phyloP scores from a whole-genome alignment of 2,329 filamentous ascomycete species.

The Fusarium sp. region DNA sequence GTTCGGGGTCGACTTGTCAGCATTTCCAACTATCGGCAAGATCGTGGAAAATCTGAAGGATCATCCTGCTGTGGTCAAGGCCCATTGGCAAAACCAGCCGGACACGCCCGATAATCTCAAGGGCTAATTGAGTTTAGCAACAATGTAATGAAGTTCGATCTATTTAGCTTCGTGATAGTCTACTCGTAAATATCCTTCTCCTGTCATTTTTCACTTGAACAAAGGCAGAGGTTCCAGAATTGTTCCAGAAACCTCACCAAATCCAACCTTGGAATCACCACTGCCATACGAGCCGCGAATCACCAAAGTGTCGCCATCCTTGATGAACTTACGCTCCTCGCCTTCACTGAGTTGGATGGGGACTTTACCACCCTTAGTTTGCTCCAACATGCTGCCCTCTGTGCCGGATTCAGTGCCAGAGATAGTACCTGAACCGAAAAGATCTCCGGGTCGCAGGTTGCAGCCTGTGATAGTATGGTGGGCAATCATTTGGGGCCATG shows the following conservation, averaged over 20 bases:
- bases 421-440: constrained; percentile 86
- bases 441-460: constrained; percentile 79
- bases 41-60: constrained; percentile 63
- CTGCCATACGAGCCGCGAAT: constrained; percentile 77
- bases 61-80: constrained; percentile 66
- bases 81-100: constrained; percentile 68
- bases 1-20: constrained; percentile 66
- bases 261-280: constrained; percentile 79
- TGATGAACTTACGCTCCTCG: constrained; percentile 78
- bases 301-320: constrained; percentile 80
- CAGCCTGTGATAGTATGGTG: constrained; percentile 87
- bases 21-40: constrained; percentile 63
- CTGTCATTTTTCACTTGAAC: constrained; percentile 40
- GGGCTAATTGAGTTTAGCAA: background rate
- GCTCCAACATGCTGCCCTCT: constrained; percentile 80
- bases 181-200: background rate
- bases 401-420: constrained; percentile 74
- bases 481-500: constrained; percentile 86
- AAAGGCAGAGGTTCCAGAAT: constrained; percentile 61
- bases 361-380: constrained; percentile 78
- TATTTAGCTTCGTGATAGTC: background rate
- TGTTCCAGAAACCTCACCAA: constrained; percentile 79
- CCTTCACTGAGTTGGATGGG: constrained; percentile 73
- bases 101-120: constrained; percentile 60
- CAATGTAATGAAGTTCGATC: background rate